Conservation (phyloP, 2,329 filamentous ascomycete species). For the Xylariaceae sp. region DNA sequence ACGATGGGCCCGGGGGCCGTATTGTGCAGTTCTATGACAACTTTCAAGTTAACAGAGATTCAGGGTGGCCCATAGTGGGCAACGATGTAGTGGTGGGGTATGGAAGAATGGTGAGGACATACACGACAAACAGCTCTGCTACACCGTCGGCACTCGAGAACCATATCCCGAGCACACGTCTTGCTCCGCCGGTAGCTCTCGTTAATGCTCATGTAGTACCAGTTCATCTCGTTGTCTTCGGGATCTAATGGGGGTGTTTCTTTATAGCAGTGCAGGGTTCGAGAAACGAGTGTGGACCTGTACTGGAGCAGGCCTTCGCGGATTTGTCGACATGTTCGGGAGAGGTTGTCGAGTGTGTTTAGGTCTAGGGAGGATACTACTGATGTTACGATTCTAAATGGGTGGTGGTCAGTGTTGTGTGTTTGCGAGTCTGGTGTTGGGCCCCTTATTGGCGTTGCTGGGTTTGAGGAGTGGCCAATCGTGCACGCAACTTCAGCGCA, state of each 20-base stretch:
- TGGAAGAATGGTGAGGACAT: conserved; percentile 36
- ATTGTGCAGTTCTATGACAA: conserved; percentile 85
- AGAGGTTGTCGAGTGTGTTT: conserved; percentile 79
- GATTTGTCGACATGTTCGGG: conserved; percentile 76
- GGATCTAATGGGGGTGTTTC: conserved; percentile 56
- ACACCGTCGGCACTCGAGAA: conserved; percentile 77
- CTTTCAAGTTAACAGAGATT: no score
- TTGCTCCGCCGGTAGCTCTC: conserved; percentile 59
- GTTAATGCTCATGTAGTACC: conserved; percentile 50
- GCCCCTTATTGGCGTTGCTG: no score
- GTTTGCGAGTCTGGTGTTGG: conserved; percentile 4
- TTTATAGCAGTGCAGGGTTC: conserved; percentile 76
- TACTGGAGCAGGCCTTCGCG: conserved; percentile 75
- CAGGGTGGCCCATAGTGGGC: no score
- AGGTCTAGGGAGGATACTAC: conserved; percentile 78
- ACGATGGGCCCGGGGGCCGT: conserved; percentile 68
- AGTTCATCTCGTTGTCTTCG: conserved; percentile 54
- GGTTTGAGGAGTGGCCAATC: no score
- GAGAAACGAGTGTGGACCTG: conserved; percentile 65
- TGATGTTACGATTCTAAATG: conserved; percentile 66
- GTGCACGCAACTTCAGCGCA: no score
- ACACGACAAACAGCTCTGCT: conserved; percentile 77
- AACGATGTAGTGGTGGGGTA: no score
- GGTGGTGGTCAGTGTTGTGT: conserved; percentile 9
- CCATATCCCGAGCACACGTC: conserved; percentile 82